Conservation (phyloP, 176 grass and related monocot species). For the Carex littledalei region DNA sequence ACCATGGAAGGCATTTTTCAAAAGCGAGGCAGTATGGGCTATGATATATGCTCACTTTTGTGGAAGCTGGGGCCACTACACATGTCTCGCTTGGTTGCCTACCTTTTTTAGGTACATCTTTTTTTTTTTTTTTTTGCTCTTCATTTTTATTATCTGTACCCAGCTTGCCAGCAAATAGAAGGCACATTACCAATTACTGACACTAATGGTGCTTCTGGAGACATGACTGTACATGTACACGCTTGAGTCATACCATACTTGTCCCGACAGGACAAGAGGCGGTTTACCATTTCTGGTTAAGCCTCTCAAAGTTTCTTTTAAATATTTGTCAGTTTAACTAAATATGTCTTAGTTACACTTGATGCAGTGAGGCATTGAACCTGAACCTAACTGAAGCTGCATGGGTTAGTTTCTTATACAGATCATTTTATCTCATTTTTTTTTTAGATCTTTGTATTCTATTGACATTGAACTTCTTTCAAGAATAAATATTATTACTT, state of each 20-base stretch:
- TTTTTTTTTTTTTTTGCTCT: not conserved
- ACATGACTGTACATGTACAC: not conserved
- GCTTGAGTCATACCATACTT: not conserved
- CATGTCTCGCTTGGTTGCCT: conserved; percentile 94
- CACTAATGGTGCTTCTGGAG: not conserved
- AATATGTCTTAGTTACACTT: conserved; percentile 20
- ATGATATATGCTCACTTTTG: conserved; percentile 99
- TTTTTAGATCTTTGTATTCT: not conserved
- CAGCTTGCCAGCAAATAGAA: not conserved
- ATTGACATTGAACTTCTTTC: not conserved
- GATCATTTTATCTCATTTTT: conserved; percentile 4
- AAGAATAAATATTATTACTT: not conserved
- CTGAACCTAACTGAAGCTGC: conserved; percentile 96
- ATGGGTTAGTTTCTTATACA: conserved; percentile 51
- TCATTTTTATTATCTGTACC: not conserved
- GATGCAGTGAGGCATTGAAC: conserved; percentile 76
- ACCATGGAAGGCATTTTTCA: conserved; percentile 95
- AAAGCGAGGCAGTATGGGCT: conserved; percentile 86
- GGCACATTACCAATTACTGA: not conserved
- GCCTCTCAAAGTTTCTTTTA: not conserved
- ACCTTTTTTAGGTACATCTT: conserved; percentile 77
- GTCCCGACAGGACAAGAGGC: not conserved
- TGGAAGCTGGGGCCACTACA: conserved; percentile 96
- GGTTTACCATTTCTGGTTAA: not conserved
- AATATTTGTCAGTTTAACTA: not conserved